Percentiles rank a stretch among this genome's conserved stretches.
phyloP scores from a whole-genome alignment of 2,329 filamentous ascomycete species.

The Colletotrichum melonis region DNA sequence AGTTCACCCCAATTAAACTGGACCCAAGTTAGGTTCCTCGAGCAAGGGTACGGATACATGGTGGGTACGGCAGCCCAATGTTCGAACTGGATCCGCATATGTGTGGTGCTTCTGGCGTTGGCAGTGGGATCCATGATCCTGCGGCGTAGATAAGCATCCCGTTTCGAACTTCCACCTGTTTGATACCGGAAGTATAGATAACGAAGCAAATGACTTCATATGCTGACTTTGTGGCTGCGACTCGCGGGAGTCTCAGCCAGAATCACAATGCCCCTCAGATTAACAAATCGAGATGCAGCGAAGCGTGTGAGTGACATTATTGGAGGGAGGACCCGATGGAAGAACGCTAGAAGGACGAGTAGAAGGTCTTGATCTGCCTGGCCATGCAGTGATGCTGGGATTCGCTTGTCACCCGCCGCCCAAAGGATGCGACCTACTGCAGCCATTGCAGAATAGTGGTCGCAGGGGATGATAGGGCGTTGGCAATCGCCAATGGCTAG shows the following conservation, averaged over 20 bases:
- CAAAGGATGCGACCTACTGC: not conserved
- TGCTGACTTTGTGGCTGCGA: constrained; percentile 9
- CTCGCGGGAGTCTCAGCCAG: constrained; percentile 21
- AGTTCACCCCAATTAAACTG: constrained; percentile 20
- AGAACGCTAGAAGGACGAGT: constrained; percentile 26
- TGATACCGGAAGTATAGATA: constrained; percentile 28
- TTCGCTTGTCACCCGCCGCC: constrained; percentile 15
- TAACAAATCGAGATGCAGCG: constrained; percentile 15
- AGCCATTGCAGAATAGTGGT: not conserved
- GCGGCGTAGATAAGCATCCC: constrained; percentile 27
- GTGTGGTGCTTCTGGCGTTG: constrained; percentile 8
- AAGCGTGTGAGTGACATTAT: not conserved
- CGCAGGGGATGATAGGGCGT: not conserved
- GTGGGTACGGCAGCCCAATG: not conserved
- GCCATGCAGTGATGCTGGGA: not conserved
- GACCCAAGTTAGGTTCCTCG: not conserved
- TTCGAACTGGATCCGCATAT: constrained; percentile 5
- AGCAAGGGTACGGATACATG: not conserved
- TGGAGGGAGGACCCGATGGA: constrained; percentile 9
- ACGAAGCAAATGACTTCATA: constrained; percentile 8
- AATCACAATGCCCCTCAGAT: constrained; percentile 1
- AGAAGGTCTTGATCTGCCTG: constrained; percentile 13
- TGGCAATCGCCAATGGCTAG: not conserved
- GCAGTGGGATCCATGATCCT: not conserved
- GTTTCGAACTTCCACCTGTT: constrained; percentile 10